These are phyloP conservation scores for Colletotrichum spaethianum DNA, from an alignment of 2,329 filamentous ascomycete species.

Conservation along the genomic window DNA sequence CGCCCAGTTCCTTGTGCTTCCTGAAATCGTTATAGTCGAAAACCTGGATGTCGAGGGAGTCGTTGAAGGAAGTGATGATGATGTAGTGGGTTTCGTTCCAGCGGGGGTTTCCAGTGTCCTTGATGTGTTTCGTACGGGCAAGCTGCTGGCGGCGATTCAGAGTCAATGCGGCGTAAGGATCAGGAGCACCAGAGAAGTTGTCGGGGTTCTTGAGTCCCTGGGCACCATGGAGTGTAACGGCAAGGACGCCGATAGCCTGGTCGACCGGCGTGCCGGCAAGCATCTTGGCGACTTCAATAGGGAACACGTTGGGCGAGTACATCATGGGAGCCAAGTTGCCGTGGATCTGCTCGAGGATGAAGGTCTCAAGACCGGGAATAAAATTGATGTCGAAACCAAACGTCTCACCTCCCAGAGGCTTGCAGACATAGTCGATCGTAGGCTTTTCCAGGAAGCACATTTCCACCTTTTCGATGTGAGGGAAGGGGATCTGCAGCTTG, in stretches of 20 bases:
- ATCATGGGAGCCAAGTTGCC: constrained; percentile 96
- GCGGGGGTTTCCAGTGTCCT: constrained; percentile 86
- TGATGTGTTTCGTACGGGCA: constrained; percentile 89
- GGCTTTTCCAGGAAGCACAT: constrained; percentile 94
- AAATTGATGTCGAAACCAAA: constrained; percentile 99
- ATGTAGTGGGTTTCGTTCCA: constrained; percentile 99
- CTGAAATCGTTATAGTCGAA: constrained; percentile 96
- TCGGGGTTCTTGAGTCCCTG: constrained; percentile 95
- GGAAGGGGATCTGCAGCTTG: constrained; percentile 96
- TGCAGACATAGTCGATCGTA: constrained; percentile 96
- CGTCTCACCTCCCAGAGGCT: constrained; percentile 93
- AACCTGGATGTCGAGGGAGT: constrained; percentile 86
- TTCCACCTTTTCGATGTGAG: constrained; percentile 94
- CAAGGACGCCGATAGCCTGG: constrained; percentile 94
- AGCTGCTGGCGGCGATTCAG: constrained; percentile 87
- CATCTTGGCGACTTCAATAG: constrained; percentile 99
- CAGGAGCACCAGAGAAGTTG: constrained; percentile 91
- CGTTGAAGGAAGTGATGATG: constrained; percentile 91
- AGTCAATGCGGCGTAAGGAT: constrained; percentile 89
- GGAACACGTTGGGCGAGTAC: constrained; percentile 98
- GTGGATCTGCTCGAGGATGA: constrained; percentile 97
- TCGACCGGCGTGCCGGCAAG: constrained; percentile 93
- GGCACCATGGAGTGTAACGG: constrained; percentile 91
- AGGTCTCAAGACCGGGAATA: constrained; percentile 91
- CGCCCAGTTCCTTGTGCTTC: constrained; percentile 95